Evolutionary conservation across 257 asterid genomes (phyloP).

Genomic region (Ilex aquifolium): DNA sequence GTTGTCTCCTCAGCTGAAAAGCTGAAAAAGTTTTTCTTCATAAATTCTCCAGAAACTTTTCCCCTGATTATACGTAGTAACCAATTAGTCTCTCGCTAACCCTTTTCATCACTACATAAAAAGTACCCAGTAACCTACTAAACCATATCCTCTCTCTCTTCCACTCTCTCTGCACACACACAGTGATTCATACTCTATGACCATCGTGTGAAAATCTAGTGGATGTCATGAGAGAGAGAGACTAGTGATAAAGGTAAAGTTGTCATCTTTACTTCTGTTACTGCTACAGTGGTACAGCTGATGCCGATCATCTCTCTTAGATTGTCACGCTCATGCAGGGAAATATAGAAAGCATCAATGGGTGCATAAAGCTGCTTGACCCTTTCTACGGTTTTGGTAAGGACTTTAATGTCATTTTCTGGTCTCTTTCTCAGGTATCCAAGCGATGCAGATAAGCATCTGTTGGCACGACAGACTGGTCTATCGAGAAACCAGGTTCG

Average conservation of each 20-base stretch:
- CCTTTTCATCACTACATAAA: constrained; percentile 2
- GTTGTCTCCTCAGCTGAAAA: constrained; percentile 28
- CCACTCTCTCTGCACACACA: background rate
- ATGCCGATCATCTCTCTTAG: constrained; percentile 32
- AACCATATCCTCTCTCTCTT: constrained; percentile 2
- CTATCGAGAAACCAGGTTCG: constrained; percentile 91
- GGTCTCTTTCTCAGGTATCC: constrained; percentile 94
- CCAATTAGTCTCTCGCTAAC: constrained; percentile 3
- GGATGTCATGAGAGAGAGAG: constrained; percentile 11
- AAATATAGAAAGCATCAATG: constrained; percentile 7
- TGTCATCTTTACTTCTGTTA: constrained; percentile 29
- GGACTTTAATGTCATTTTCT: constrained; percentile 46
- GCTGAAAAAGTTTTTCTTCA: constrained; percentile 29
- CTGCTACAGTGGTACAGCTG: constrained; percentile 5
- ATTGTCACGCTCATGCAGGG: constrained; percentile 59
- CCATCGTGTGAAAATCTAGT: constrained; percentile 3
- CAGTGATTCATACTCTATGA: background rate
- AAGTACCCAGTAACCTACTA: constrained; percentile 7
- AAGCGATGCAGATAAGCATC: constrained; percentile 99
- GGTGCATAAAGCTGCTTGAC: constrained; percentile 32
- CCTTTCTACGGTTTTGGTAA: constrained; percentile 38
- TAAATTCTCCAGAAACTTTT: background rate
- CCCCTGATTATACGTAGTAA: background rate
- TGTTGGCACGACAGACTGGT: constrained; percentile 98
- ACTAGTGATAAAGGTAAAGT: constrained; percentile 32